Conservation (phyloP, 139 green algal species). For the Dunaliella sp. region DNA sequence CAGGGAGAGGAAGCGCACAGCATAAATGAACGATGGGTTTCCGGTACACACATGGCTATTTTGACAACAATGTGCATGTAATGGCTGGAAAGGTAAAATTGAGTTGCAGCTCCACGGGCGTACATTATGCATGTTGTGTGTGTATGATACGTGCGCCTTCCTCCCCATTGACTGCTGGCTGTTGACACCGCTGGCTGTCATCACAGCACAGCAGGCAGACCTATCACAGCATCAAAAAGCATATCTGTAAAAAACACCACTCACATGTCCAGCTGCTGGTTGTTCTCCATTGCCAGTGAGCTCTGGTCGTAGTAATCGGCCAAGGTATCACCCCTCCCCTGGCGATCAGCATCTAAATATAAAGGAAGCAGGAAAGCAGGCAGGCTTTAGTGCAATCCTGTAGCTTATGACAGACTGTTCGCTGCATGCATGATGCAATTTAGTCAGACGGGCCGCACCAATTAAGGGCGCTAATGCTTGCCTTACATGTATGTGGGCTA, state of each 20-base stretch:
- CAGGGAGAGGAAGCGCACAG: constrained; percentile 63
- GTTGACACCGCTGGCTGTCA: no score
- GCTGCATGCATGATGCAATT: no score
- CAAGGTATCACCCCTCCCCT: neutral
- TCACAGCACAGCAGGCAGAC: no score
- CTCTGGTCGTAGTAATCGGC: constrained; percentile 3
- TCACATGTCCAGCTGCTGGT: constrained; percentile 41
- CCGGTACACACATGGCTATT: neutral
- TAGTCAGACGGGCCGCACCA: no score
- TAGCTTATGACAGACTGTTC: no score
- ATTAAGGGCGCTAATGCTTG: no score
- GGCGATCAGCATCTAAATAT: constrained; percentile 45
- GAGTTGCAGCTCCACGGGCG: neutral
- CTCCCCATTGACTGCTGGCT: no score
- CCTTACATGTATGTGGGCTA: no score
- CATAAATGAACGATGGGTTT: constrained; percentile 31
- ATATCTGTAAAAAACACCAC: neutral
- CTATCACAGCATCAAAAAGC: neutral
- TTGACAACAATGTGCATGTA: no score
- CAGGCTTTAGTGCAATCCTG: no score
- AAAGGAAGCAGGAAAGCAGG: no score
- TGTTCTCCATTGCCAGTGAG: constrained; percentile 33
- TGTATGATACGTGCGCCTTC: no score
- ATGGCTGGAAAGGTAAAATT: neutral
- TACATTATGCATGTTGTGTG: neutral